Conservation (phyloP, 2,329 filamentous ascomycete species). For the Xylaria hypoxylon region DNA sequence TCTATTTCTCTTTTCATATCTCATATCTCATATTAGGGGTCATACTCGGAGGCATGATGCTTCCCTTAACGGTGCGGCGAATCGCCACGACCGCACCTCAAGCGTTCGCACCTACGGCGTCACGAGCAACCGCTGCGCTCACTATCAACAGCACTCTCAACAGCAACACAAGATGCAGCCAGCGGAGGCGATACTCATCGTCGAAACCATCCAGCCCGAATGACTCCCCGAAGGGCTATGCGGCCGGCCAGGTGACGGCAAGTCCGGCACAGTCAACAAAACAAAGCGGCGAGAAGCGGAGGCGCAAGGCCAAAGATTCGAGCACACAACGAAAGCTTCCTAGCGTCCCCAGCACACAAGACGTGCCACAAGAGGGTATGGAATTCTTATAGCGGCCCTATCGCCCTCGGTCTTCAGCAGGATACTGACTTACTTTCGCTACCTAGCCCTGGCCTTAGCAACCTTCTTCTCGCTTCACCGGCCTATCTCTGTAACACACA, state of each 20-base stretch:
- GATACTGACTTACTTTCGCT: constrained; percentile 40
- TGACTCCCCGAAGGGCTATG: constrained; percentile 64
- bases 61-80: constrained; percentile 68
- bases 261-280: constrained; percentile 57
- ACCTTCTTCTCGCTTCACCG: constrained; percentile 97
- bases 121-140: constrained; percentile 55
- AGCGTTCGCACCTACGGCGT: constrained; percentile 56
- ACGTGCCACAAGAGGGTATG: constrained; percentile 75
- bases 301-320: constrained; percentile 68
- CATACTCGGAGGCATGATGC: constrained; percentile 55
- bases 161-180: constrained; percentile 57
- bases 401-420: neutral
- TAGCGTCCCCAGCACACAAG: constrained; percentile 79
- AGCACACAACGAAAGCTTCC: constrained; percentile 70
- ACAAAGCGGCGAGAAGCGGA: constrained; percentile 66
- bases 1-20: neutral
- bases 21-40: neutral
- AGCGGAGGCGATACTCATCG: constrained; percentile 67
- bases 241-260: constrained; percentile 63
- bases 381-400: constrained; percentile 19
- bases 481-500: constrained; percentile 87
- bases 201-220: constrained; percentile 73
- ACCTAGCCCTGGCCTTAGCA: constrained; percentile 83
- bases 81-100: constrained; percentile 62
- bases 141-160: constrained; percentile 53